phyloP scores from a whole-genome alignment of 2,329 filamentous ascomycete genomes.

The Claviceps monticola region DNA sequence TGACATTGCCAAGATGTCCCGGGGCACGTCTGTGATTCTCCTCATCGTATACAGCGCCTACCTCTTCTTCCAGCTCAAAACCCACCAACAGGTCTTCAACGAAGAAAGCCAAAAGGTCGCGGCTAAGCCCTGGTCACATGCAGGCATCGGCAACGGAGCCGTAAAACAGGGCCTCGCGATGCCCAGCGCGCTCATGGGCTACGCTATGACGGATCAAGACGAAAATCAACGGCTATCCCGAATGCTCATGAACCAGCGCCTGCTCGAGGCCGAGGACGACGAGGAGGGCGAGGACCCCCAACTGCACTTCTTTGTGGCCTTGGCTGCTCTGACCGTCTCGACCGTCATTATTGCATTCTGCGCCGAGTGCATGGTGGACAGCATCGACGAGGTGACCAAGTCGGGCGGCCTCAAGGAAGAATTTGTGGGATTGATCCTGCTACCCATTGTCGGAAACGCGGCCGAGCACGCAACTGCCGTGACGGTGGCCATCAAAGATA shows the following conservation, averaged over 20 bases:
- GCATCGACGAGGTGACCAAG: slow-evolving; percentile 54
- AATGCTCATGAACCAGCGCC: slow-evolving; percentile 27
- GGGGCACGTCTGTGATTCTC: slow-evolving; percentile 66
- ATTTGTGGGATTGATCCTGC: slow-evolving; percentile 66
- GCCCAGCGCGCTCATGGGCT: slow-evolving; percentile 25
- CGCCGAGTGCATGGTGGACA: slow-evolving; percentile 64
- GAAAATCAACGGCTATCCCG: slow-evolving; percentile 32
- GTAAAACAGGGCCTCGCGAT: slow-evolving; percentile 26
- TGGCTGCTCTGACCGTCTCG: slow-evolving; percentile 55
- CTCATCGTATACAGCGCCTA: slow-evolving; percentile 74
- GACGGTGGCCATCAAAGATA: slow-evolving; percentile 68
- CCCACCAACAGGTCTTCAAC: slow-evolving; percentile 69
- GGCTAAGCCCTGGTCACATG: slow-evolving; percentile 33
- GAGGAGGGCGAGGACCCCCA: slow-evolving; percentile 65
- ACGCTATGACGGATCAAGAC: slow-evolving; percentile 18
- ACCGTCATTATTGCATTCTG: slow-evolving; percentile 73
- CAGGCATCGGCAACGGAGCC: slow-evolving; percentile 16
- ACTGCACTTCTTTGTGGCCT: slow-evolving; percentile 56
- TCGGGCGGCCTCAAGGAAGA: slow-evolving; percentile 50
- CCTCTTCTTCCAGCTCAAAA: slow-evolving; percentile 82
- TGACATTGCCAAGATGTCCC: slow-evolving; percentile 50
- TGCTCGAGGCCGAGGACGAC: slow-evolving; percentile 33
- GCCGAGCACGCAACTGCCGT: slow-evolving; percentile 73
- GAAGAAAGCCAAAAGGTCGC: slow-evolving; percentile 65
- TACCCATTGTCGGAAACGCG: slow-evolving; percentile 74